Percentiles rank a stretch among this genome's conserved stretches.
These are phyloP conservation scores for Melanomma pulvis-pyrius DNA, from an alignment of 495 filamentous ascomycete species.

Conservation along the genomic window DNA sequence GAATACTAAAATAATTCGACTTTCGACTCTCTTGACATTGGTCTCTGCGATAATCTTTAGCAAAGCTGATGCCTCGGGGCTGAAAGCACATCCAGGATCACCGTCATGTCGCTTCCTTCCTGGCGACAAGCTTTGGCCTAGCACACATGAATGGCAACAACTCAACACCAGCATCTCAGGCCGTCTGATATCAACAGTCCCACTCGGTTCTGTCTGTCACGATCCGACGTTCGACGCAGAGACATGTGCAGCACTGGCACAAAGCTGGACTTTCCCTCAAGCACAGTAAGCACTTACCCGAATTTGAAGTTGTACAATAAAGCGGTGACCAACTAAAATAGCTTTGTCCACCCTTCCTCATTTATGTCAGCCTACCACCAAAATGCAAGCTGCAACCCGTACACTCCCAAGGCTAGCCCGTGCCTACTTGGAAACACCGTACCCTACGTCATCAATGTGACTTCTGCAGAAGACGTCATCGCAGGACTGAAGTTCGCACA, in stretches of 20 bases:
- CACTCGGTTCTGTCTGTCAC: constrained; percentile 23
- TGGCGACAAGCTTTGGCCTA: constrained; percentile 18
- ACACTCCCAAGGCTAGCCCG: constrained; percentile 49
- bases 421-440: constrained; percentile 64
- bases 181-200: constrained; percentile 18
- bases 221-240: constrained; percentile 12
- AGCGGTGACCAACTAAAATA: background rate
- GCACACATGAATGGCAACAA: constrained; percentile 2
- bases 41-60: too few relatives aligned
- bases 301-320: background rate
- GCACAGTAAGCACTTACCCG: constrained; percentile 5
- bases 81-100: background rate
- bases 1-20: too few relatives aligned
- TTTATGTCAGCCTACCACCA: constrained; percentile 53
- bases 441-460: constrained; percentile 58
- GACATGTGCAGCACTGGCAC: constrained; percentile 10
- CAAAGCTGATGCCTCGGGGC: too few relatives aligned
- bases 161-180: constrained; percentile 19
- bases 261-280: constrained; percentile 8
- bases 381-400: constrained; percentile 62
- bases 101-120: constrained; percentile 17
- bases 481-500: constrained; percentile 56
- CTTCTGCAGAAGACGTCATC: constrained; percentile 48
- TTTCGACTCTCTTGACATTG: too few relatives aligned
- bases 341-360: constrained; percentile 40